A percentile compares a stretch with the other conserved stretches of the same genome.
Conservation (phyloP, 352 stramenopile species). For the Phytophthora colocasiae region DNA sequence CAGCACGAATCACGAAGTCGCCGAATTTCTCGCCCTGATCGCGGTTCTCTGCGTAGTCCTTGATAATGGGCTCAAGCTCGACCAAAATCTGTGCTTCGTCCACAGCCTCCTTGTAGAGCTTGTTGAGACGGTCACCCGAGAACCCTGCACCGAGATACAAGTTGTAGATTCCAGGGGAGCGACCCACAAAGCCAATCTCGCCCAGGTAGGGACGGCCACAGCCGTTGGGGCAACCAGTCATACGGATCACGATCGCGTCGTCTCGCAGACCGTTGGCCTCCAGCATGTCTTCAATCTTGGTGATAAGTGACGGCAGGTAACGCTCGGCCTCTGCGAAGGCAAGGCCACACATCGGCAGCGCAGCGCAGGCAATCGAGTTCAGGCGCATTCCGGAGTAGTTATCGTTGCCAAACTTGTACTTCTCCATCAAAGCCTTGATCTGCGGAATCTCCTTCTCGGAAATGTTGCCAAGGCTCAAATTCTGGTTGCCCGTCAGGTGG, state of each 20-base stretch:
- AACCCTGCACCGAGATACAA: conserved; percentile 95
- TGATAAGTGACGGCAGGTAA: conserved; percentile 94
- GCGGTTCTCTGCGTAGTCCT: conserved; percentile 78
- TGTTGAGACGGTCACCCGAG: conserved; percentile 77
- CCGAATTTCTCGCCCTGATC: conserved; percentile 78
- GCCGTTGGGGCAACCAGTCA: conserved; percentile 99
- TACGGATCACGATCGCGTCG: conserved; percentile 97
- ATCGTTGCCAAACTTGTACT: conserved; percentile 93
- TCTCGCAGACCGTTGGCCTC: conserved; percentile 91
- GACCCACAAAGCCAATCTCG: conserved; percentile 97
- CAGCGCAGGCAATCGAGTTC: conserved; percentile 95
- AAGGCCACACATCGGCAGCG: conserved; percentile 96
- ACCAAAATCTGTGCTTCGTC: conserved; percentile 82
- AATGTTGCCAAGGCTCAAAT: conserved; percentile 95
- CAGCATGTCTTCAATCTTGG: conserved; percentile 93
- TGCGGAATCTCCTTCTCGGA: conserved; percentile 88
- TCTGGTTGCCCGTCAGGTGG: conserved; percentile 96
- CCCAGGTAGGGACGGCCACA: conserved; percentile 98
- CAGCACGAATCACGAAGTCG: conserved; percentile 81
- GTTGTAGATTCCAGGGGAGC: conserved; percentile 97
- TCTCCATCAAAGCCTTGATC: conserved; percentile 92
- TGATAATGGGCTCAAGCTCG: conserved; percentile 78
- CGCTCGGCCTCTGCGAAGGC: conserved; percentile 98
- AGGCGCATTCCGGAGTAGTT: conserved; percentile 82
- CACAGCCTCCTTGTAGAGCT: conserved; percentile 83